Base-by-base conservation (phyloP, 495 filamentous ascomycete species). In the Hyaloscypha variabilis region DNA sequence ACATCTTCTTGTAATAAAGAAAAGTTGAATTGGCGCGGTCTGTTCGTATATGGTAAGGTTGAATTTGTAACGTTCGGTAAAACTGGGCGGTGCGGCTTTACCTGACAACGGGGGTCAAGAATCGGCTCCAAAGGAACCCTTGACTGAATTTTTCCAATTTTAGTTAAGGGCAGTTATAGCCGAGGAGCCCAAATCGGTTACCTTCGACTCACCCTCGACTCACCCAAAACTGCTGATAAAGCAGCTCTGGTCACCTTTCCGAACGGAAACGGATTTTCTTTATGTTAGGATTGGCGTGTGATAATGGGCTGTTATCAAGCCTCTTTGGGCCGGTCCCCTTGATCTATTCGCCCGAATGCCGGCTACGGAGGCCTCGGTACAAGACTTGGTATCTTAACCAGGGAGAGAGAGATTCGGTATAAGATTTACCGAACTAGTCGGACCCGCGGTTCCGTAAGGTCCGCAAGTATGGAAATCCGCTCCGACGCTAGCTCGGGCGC, bases 61-160 rank as follows among this genome's bases (percentile, higher is more conserved):
- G 53, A 65, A 65, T 65, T 58, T 65, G 54, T 65, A 34, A 65
- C 11, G 62, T 65, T 65, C 54, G 25, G 4, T 65, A 58, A 65
- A 65, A 54, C 58, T 65, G 24, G 30, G 55, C 31, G 62, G 55
- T 58, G 17, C 53, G 30, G 30, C 30, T 34, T 11, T 34, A 34
- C 11, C 4, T 34, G 11, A 34, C 30, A 34, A 34, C n/a, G n/a
- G 30, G 30, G 53, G 19, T 51, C 49, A 4, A 51, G 49, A 51
- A 51, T 51, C 19, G 14, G 49, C 49, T 51, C 14, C 19, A 24
- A 51, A 51, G 19, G 49, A 51, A 51, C 19, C 49, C 49, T 51
- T 51, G 14, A 19, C 49, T 4, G 23, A 24, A 17, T 51, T 24
- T 24, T 24, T 51, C 19, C 49, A 24, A 51, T 51, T 19, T 24